These are phyloP conservation scores for Fusarium begoniae DNA, from an alignment of 2,329 filamentous ascomycete genomes.

Conservation along the genomic window DNA sequence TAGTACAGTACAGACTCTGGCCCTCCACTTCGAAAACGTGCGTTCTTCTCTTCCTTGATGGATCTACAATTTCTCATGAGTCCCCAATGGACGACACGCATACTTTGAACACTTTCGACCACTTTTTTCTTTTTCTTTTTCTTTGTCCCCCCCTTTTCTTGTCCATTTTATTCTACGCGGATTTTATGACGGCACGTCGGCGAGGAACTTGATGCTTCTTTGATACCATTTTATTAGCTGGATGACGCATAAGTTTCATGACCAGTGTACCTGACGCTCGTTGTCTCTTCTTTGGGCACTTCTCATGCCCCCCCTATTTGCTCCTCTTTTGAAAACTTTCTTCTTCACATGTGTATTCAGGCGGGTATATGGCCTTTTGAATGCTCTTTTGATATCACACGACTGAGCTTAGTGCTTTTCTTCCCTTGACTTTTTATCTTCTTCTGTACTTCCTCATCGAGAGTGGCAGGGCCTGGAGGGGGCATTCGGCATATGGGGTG, in stretches of 20 bases:
- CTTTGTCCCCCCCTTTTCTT: not conserved
- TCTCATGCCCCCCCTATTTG: constrained; percentile 17
- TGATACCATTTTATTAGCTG: constrained; percentile 45
- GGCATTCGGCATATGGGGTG: constrained; percentile 18
- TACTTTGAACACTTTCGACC: not conserved
- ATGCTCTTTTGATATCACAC: constrained; percentile 36
- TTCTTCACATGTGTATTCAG: constrained; percentile 19
- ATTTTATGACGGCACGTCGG: constrained; percentile 40
- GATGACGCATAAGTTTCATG: constrained; percentile 37
- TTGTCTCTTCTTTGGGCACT: constrained; percentile 30
- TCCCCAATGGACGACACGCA: constrained; percentile 29
- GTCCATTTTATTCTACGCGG: constrained; percentile 20
- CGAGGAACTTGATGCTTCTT: constrained; percentile 40
- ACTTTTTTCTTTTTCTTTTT: not conserved
- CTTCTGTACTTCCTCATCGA: constrained; percentile 32
- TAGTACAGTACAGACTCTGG: constrained; percentile 3
- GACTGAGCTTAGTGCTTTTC: constrained; percentile 37
- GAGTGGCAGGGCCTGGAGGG: constrained; percentile 26
- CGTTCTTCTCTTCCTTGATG: constrained; percentile 21
- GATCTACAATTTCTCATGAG: constrained; percentile 31
- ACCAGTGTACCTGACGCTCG: constrained; percentile 38
- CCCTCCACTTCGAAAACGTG: constrained; percentile 10
- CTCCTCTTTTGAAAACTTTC: constrained; percentile 28
- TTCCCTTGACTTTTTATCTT: constrained; percentile 26
- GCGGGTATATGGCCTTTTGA: constrained; percentile 18